These are phyloP conservation scores for Grigorovia yakushimaensis DNA, from an alignment of 805 yeast species.

Conservation along the genomic window DNA sequence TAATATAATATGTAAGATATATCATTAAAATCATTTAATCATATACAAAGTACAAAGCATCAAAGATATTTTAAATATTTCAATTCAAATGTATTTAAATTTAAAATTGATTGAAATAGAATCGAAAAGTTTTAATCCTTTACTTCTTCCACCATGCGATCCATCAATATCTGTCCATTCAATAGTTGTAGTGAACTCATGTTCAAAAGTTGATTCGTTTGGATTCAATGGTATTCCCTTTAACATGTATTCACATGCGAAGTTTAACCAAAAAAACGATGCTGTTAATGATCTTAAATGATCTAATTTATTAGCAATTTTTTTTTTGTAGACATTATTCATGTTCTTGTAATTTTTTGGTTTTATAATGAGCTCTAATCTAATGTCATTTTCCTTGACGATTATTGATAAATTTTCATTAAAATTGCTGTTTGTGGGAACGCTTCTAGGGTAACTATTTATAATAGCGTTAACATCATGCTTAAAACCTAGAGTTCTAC, in stretches of 20 bases:
- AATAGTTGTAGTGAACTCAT: conserved; percentile 6
- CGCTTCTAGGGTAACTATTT: background rate
- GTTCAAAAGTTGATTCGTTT: conserved; percentile 1
- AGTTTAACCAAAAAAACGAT: conserved; percentile 36
- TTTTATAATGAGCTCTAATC: conserved; percentile 17
- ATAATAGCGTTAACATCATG: background rate
- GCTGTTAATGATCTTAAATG: background rate
- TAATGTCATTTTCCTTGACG: conserved; percentile 11
- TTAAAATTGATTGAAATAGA: conserved; percentile 5
- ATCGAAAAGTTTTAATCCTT: conserved; percentile 48
- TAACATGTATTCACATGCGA: conserved; percentile 32
- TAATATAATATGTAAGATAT: background rate
- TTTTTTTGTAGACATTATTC: background rate
- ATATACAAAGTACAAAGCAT: background rate
- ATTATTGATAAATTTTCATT: background rate
- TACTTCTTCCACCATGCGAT: conserved; percentile 45
- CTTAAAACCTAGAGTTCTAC: background rate
- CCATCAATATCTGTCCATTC: conserved; percentile 59
- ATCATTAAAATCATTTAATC: background rate
- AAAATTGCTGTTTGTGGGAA: background rate
- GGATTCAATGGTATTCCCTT: conserved; percentile 8
- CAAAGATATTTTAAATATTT: background rate
- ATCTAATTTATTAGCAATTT: background rate
- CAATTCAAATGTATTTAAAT: conserved; percentile 28
- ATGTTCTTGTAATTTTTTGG: background rate